phyloP scores from a whole-genome alignment of 371 early-diverging fungal genomes.

The Syncephalis plumigaleata region DNA sequence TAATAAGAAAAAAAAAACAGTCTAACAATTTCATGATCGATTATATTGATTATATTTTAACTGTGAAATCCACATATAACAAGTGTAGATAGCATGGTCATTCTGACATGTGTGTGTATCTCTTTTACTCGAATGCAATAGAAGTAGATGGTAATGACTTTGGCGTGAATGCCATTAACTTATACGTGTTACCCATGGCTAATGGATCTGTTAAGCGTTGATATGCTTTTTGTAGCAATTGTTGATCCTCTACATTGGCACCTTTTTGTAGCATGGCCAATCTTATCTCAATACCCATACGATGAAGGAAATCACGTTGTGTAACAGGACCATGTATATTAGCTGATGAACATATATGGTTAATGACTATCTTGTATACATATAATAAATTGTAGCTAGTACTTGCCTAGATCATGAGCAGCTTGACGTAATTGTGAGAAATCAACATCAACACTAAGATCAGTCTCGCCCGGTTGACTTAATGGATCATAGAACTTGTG shows the following conservation, averaged over 20 bases:
- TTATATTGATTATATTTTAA: too few relatives aligned
- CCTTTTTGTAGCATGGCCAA: slow-evolving; percentile 50
- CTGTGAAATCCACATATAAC: too few relatives aligned
- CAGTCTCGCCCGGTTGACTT: slow-evolving; percentile 63
- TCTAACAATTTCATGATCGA: too few relatives aligned
- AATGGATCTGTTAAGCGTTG: slow-evolving; percentile 54
- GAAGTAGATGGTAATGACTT: neutral
- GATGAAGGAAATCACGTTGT: slow-evolving; percentile 62
- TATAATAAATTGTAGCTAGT: neutral
- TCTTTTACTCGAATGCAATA: too few relatives aligned
- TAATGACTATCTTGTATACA: neutral
- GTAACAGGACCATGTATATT: slow-evolving; percentile 60
- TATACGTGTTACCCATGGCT: slow-evolving; percentile 67
- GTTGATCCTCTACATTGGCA: slow-evolving; percentile 21
- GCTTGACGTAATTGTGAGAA: slow-evolving; percentile 57
- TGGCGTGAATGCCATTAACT: slow-evolving; percentile 49
- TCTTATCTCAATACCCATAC: slow-evolving; percentile 71
- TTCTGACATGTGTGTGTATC: too few relatives aligned
- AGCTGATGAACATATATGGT: slow-evolving; percentile 11
- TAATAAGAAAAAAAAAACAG: too few relatives aligned
- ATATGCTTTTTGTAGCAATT: slow-evolving; percentile 42
- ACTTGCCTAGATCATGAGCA: slow-evolving; percentile 23
- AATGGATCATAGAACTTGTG: slow-evolving; percentile 71
- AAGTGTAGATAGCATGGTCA: too few relatives aligned
- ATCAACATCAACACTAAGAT: slow-evolving; percentile 88